Conservation (phyloP, 306 rosid genomes). For the Malus sylvestris region DNA sequence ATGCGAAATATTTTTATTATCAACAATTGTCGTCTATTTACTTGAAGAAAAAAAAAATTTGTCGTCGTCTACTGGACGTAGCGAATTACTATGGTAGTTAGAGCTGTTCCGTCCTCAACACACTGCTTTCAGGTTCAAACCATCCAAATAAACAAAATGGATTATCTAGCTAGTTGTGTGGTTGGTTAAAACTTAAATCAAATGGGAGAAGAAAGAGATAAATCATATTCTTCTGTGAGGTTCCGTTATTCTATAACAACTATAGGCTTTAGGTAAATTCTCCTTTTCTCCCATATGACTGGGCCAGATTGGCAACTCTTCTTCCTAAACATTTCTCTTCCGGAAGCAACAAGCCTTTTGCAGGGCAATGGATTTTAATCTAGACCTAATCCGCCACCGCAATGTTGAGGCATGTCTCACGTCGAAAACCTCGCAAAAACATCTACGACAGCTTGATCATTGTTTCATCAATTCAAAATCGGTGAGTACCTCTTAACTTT, state of each 20-base stretch:
- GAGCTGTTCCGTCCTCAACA: no score
- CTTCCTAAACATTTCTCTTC: neutral
- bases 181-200: no score
- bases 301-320: neutral
- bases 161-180: no score
- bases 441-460: neutral
- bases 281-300: neutral
- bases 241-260: neutral
- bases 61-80: no score
- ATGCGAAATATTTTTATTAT: no score
- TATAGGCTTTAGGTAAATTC: neutral
- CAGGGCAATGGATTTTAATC: neutral
- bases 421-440: neutral
- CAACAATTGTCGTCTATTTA: neutral
- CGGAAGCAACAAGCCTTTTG: neutral
- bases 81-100: no score
- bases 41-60: no score
- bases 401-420: neutral
- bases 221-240: constrained; percentile 13
- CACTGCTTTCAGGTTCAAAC: no score
- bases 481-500: neutral
- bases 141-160: no score
- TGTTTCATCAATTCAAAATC: no score
- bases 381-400: neutral
- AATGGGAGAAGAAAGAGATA: no score